phyloP scores from a whole-genome alignment of 441 rosid genomes.

The Rhodomyrtus psidioides region DNA sequence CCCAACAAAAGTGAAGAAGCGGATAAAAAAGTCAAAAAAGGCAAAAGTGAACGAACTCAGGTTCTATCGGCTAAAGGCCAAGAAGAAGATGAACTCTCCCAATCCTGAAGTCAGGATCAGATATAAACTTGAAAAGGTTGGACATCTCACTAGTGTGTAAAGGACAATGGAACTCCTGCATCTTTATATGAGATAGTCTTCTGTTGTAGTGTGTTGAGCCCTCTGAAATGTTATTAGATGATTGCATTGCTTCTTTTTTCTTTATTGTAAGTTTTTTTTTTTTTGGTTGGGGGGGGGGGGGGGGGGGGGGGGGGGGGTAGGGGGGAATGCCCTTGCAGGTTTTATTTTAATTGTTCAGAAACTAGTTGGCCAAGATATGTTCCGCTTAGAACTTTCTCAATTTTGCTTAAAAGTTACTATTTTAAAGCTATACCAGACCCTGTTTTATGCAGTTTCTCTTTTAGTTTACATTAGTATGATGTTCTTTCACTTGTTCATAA shows the following conservation, averaged over 20 bases:
- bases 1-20: conserved; percentile 22
- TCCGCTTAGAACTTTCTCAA: background rate
- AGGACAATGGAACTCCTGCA: background rate
- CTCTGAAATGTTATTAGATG: background rate
- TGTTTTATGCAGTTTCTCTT: background rate
- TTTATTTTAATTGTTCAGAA: background rate
- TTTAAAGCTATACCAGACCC: background rate
- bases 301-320: background rate
- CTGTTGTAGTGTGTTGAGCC: background rate
- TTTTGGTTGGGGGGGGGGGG: background rate
- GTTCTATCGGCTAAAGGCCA: conserved; percentile 74
- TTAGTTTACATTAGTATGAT: background rate
- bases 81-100: conserved; percentile 86
- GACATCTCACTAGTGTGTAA: background rate
- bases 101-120: conserved; percentile 81
- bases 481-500: background rate
- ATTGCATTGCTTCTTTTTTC: background rate
- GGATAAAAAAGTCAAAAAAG: conserved; percentile 45
- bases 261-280: background rate
- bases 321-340: background rate
- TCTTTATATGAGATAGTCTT: background rate
- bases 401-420: background rate
- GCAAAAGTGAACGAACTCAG: conserved; percentile 69
- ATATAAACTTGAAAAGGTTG: conserved; percentile 80
- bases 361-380: background rate